Conservation (phyloP, 495 filamentous ascomycete species). For the Pyronema domesticum region DNA sequence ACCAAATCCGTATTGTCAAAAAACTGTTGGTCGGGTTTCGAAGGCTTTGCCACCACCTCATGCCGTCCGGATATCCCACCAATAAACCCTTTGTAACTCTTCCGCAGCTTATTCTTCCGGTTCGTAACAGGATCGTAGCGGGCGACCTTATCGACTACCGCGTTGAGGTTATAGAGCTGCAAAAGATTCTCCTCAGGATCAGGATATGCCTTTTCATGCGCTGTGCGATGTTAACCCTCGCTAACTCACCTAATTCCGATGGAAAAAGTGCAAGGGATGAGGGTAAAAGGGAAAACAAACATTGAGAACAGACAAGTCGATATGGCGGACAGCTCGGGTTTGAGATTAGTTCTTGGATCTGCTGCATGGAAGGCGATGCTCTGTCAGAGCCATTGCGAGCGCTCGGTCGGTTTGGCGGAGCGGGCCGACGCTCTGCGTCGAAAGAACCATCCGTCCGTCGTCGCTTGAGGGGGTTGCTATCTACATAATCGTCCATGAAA, state of each 20-base stretch:
- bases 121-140: slow-evolving; percentile 45
- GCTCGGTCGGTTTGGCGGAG: slow-evolving; percentile 11
- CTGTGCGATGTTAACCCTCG: slow-evolving; percentile 28
- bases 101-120: slow-evolving; percentile 52
- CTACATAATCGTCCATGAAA: slow-evolving; percentile 21
- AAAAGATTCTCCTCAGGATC: slow-evolving; percentile 47
- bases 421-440: background rate
- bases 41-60: slow-evolving; percentile 18
- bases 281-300: slow-evolving; percentile 14
- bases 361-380: slow-evolving; percentile 1
- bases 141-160: slow-evolving; percentile 45
- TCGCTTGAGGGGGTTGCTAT: slow-evolving; percentile 16
- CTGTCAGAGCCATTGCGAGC: background rate
- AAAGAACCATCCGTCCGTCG: slow-evolving; percentile 19
- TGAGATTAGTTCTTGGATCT: slow-evolving; percentile 16
- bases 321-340: slow-evolving; percentile 23
- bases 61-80: slow-evolving; percentile 47
- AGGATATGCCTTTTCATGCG: slow-evolving; percentile 30
- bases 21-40: slow-evolving; percentile 29
- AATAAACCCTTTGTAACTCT: slow-evolving; percentile 56
- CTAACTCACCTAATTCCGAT: slow-evolving; percentile 3
- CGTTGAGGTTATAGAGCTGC: slow-evolving; percentile 40
- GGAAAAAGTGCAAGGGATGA: slow-evolving; percentile 1
- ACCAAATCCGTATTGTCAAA: slow-evolving; percentile 31
- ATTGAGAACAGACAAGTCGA: slow-evolving; percentile 22